Percentiles rank a stretch among this genome's conserved stretches.
Conservation (phyloP, 1,139 yeast species). For the Geotrichum candidum region DNA sequence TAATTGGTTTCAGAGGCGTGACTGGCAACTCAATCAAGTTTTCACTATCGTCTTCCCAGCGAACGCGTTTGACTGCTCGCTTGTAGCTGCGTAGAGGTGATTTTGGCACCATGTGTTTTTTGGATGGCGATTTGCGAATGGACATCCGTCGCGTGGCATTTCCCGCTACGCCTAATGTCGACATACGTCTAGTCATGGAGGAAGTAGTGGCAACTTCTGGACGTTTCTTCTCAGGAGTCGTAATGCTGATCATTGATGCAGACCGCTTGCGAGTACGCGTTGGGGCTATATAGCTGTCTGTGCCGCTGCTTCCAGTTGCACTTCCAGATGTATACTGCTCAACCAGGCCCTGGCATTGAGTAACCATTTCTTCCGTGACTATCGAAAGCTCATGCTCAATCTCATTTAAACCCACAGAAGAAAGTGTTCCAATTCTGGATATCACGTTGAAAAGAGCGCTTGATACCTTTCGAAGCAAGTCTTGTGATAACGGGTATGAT, state of each 20-base stretch:
- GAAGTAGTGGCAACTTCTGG: not conserved
- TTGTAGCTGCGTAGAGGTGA: conserved; percentile 22
- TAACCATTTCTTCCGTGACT: conserved; percentile 4
- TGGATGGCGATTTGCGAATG: conserved; percentile 5
- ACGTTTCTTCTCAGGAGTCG: not conserved
- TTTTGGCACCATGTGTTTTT: conserved; percentile 16
- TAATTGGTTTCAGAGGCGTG: conserved; percentile 2
- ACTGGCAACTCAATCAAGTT: conserved; percentile 2
- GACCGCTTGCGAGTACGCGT: conserved; percentile 1
- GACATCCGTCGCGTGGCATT: not conserved
- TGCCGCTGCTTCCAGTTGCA: not conserved
- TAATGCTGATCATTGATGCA: not conserved
- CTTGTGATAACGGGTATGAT: not conserved
- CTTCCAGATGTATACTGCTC: not conserved
- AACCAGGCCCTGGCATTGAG: not conserved
- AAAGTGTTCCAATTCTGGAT: not conserved
- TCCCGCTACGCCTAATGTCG: conserved; percentile 1
- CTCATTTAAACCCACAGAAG: not conserved
- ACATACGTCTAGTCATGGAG: not conserved
- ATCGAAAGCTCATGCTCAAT: not conserved
- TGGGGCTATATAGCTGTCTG: not conserved
- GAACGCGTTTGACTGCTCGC: conserved; percentile 26
- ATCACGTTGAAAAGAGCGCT: conserved; percentile 3
- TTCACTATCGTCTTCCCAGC: conserved; percentile 28
- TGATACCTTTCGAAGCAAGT: conserved; percentile 2